These are phyloP conservation scores for Azolla pinnata DNA, from an alignment of 75 land plant species.

Conservation along the genomic window DNA sequence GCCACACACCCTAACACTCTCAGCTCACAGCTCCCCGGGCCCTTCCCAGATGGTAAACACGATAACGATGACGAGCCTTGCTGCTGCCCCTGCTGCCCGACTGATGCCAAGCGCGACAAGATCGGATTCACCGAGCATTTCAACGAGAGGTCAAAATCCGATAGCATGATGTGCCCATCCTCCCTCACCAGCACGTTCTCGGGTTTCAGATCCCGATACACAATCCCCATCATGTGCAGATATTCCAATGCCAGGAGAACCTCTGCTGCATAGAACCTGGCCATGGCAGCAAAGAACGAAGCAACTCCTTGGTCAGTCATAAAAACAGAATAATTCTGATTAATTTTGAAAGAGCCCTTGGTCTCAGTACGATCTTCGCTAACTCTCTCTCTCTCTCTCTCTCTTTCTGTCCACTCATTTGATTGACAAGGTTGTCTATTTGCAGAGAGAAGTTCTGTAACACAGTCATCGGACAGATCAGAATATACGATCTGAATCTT, in stretches of 20 bases:
- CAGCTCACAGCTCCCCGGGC: conserved; percentile 28
- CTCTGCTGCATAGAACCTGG: conserved; percentile 32
- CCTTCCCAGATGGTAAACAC: conserved; percentile 17
- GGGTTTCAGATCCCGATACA: conserved; percentile 25
- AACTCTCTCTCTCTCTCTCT: too few relatives aligned
- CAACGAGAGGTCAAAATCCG: conserved; percentile 33
- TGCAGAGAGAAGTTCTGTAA: too few relatives aligned
- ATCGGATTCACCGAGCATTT: conserved; percentile 25
- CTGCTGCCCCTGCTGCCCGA: neutral
- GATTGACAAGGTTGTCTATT: too few relatives aligned
- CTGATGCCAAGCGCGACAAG: conserved; percentile 5
- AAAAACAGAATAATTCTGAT: too few relatives aligned
- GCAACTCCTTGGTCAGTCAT: too few relatives aligned
- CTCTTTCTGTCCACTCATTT: too few relatives aligned
- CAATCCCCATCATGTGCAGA: conserved; percentile 27
- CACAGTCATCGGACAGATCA: too few relatives aligned
- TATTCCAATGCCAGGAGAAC: conserved; percentile 30
- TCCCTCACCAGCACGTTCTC: conserved; percentile 37
- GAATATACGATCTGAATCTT: too few relatives aligned
- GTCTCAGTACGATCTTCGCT: too few relatives aligned
- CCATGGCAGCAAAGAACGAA: too few relatives aligned
- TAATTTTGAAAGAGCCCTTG: too few relatives aligned
- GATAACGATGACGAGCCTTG: too few relatives aligned
- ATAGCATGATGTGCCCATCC: conserved; percentile 42
- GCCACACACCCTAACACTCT: conserved; percentile 7